Base-by-base conservation (phyloP, 2,329 filamentous ascomycete species). In the Colletotrichum orchidophilum region DNA sequence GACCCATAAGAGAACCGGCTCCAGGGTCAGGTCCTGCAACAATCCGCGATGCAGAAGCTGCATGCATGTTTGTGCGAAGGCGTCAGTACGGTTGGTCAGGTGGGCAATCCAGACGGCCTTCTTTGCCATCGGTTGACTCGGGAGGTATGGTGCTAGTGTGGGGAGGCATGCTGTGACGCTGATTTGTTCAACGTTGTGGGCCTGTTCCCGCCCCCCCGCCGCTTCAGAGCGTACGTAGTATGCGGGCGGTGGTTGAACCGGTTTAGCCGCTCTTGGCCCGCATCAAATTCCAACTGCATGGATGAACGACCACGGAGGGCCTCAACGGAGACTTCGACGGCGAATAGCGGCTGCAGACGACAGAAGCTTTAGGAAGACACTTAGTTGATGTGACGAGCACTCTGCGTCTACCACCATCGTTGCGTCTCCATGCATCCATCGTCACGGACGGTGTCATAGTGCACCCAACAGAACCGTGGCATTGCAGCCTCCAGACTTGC, bases 221-320 rank as follows among this genome's bases (percentile, higher is more conserved):
- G 52, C 57, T 63, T 42, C 63, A 53, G 33, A 63, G 24, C 35
- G 18, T 31, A n/a, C n/a, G n/a, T n/a, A n/a, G n/a, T n/a, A 68
- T 59, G 68, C 64, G 49, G 68, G 63, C 53, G n/a, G 42, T 52
- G n/a, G 53, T 42, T 11, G 50, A 71, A 61, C 53, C 31, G 68
- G 68, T 58, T 61, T 71, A 68, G 68, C 52, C 24, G 42, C 53
- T 63, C 58, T 71, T 71, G 63, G 64, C 68, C 31, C 52, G 64
- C 63, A 62, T 46, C 50, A 26, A 49, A 50, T 39, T 61, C 57
- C 63, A 67, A 70, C 67, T 62, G 62, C 66, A 59, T 66, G 62
- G 62, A 66, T 55, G 62, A 53, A 27, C n/a, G 58, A 66, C 67
- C 39, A 53, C 26, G 31, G 52, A 21, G 39, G 39, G 15, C 29